phyloP scores from a whole-genome alignment of 441 rosid genomes.

The Geranium incanum region DNA sequence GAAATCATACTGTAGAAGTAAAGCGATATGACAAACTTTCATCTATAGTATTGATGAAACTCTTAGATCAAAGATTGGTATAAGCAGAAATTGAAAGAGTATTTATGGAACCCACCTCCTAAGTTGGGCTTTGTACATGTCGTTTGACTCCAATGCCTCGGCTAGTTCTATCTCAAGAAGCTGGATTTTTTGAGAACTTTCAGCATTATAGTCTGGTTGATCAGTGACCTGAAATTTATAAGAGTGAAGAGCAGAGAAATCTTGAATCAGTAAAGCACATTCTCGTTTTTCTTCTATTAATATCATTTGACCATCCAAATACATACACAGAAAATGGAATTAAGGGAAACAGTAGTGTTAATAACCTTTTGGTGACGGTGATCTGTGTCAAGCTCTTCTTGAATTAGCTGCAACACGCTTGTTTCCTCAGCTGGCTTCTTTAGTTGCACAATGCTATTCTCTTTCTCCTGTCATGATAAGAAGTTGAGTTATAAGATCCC shows the following conservation, averaged over 20 bases:
- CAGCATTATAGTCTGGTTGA: slow-evolving; percentile 11
- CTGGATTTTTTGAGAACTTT: slow-evolving; percentile 29
- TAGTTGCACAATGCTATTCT: slow-evolving; percentile 11
- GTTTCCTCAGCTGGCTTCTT: slow-evolving; percentile 16
- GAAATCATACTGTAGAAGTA: background rate
- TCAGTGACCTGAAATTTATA: slow-evolving; percentile 27
- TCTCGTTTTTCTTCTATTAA: background rate
- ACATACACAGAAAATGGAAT: background rate
- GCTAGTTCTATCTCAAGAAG: slow-evolving; percentile 35
- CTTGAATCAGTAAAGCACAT: background rate
- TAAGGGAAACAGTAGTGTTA: background rate
- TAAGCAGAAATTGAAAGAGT: background rate
- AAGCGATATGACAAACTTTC: background rate
- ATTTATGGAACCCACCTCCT: slow-evolving; percentile 28
- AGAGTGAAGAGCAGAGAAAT: background rate
- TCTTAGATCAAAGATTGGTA: background rate
- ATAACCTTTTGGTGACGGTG: slow-evolving; percentile 19
- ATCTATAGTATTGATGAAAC: background rate
- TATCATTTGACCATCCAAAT: slow-evolving; percentile 9
- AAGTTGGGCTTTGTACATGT: slow-evolving; percentile 28
- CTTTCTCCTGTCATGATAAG: slow-evolving; percentile 23
- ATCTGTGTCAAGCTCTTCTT: background rate
- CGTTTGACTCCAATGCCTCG: slow-evolving; percentile 30
- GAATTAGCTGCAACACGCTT: slow-evolving; percentile 16
- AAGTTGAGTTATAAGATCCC: slow-evolving; percentile 12